phyloP scores from a whole-genome alignment of 2,329 filamentous ascomycete species.

The Beauveria caledonica region DNA sequence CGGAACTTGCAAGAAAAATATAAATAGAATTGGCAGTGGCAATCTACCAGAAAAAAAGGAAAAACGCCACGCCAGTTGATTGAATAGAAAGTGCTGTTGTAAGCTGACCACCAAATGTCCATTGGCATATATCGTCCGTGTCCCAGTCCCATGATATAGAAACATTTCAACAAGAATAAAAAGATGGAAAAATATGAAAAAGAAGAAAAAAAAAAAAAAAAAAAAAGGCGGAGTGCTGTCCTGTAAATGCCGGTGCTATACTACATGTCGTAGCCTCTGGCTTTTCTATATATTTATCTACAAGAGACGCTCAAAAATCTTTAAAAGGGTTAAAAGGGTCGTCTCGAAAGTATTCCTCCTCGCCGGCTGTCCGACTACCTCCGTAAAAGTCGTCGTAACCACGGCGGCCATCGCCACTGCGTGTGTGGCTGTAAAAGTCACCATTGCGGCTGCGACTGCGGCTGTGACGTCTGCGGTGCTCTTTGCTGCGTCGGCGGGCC shows the following conservation, averaged over 20 bases:
- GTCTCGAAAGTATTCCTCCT: slow-evolving; percentile 51
- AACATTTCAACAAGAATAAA: slow-evolving; percentile 1
- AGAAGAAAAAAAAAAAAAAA: slow-evolving; percentile 3
- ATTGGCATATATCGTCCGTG: slow-evolving; percentile 9
- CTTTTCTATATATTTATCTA: background rate
- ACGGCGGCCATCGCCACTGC: slow-evolving; percentile 30
- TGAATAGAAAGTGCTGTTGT: slow-evolving; percentile 4
- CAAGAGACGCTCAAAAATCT: slow-evolving; percentile 39
- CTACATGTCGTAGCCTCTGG: background rate
- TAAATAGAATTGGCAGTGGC: background rate
- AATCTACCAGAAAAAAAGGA: background rate
- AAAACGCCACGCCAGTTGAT: slow-evolving; percentile 4
- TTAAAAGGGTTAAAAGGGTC: slow-evolving; percentile 58
- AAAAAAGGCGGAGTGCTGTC: slow-evolving; percentile 13
- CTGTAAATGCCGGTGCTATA: slow-evolving; percentile 1
- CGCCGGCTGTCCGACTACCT: slow-evolving; percentile 37
- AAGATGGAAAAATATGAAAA: slow-evolving; percentile 7
- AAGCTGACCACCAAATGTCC: slow-evolving; percentile 9
- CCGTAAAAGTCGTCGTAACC: slow-evolving; percentile 41
- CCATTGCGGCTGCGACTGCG: slow-evolving; percentile 47
- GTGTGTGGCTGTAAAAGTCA: slow-evolving; percentile 44
- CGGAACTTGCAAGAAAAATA: background rate
- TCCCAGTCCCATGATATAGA: slow-evolving; percentile 1
- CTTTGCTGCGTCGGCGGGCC: slow-evolving; percentile 46
- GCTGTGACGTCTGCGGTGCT: slow-evolving; percentile 42